Evolutionary conservation across 768 basidiomycete species (phyloP).

Genomic region (Pluteus cervinus): DNA sequence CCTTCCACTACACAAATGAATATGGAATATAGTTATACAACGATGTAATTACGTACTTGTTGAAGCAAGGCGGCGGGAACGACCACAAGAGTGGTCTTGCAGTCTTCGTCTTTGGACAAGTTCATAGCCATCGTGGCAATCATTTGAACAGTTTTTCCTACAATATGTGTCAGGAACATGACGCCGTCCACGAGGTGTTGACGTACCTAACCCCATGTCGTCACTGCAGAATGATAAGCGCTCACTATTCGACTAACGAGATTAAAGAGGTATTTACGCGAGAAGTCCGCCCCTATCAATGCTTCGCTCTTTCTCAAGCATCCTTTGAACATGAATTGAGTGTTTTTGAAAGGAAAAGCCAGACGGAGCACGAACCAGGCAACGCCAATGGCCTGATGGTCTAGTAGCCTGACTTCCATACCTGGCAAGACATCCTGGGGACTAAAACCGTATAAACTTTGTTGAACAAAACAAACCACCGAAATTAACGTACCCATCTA

Average conservation of each 20-base stretch:
- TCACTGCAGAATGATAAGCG: slow-evolving; percentile 32
- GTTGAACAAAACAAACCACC: not conserved
- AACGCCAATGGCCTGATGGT: slow-evolving; percentile 75
- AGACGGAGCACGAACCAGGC: slow-evolving; percentile 40
- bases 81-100: slow-evolving; percentile 61
- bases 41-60: slow-evolving; percentile 36
- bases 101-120: slow-evolving; percentile 41
- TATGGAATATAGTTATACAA: not conserved
- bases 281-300: slow-evolving; percentile 57
- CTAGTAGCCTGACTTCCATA: slow-evolving; percentile 61
- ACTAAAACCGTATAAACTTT: slow-evolving; percentile 19
- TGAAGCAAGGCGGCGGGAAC: slow-evolving; percentile 71
- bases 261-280: slow-evolving; percentile 34
- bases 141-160: slow-evolving; percentile 73
- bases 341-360: not conserved
- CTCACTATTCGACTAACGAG: not conserved
- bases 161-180: slow-evolving; percentile 1
- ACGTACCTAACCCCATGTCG: slow-evolving; percentile 61
- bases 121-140: slow-evolving; percentile 75
- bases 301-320: slow-evolving; percentile 57
- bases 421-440: slow-evolving; percentile 57
- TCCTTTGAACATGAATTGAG: slow-evolving; percentile 31
- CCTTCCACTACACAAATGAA: slow-evolving; percentile 48
- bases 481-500: slow-evolving; percentile 35
- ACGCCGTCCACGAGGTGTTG: not conserved